A percentile compares a stretch with the other conserved stretches of the same genome.
Evolutionary conservation across 768 basidiomycete species (phyloP).

Genomic region (Pulveroboletus ravenelii): DNA sequence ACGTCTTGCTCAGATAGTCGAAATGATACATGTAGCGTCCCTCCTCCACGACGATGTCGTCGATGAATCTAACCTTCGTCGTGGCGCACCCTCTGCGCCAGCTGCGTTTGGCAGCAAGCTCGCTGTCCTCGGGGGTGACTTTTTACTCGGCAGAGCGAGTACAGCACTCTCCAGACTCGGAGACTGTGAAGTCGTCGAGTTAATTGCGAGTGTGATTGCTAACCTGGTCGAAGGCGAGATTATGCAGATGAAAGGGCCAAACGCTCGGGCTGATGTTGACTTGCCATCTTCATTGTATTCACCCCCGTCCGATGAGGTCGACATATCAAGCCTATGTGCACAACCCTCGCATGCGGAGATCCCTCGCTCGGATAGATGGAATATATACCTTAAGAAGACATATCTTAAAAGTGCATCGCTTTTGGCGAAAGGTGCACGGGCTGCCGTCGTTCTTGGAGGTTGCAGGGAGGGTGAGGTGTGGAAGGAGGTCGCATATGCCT

Average conservation of each 20-base stretch:
- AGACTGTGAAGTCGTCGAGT: slow-evolving; percentile 85
- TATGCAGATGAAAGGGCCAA: slow-evolving; percentile 53
- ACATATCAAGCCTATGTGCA: slow-evolving; percentile 40
- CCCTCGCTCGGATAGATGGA: slow-evolving; percentile 52
- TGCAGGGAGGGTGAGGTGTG: slow-evolving; percentile 69
- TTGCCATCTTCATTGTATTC: background rate
- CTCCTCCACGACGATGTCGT: slow-evolving; percentile 90
- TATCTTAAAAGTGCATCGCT: slow-evolving; percentile 90
- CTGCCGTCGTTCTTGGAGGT: slow-evolving; percentile 85
- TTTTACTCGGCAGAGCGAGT: slow-evolving; percentile 86
- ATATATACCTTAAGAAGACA: slow-evolving; percentile 82
- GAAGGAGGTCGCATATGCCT: slow-evolving; percentile 88
- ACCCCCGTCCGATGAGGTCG: slow-evolving; percentile 8
- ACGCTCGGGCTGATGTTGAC: background rate
- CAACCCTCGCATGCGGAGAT: slow-evolving; percentile 29
- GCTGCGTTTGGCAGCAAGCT: slow-evolving; percentile 88
- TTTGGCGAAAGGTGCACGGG: slow-evolving; percentile 83
- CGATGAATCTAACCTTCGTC: slow-evolving; percentile 66
- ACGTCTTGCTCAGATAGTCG: slow-evolving; percentile 91
- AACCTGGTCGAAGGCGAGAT: slow-evolving; percentile 98
- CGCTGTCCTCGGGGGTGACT: slow-evolving; percentile 91
- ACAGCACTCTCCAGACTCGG: slow-evolving; percentile 85
- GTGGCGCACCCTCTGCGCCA: slow-evolving; percentile 64
- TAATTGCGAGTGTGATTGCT: slow-evolving; percentile 86
- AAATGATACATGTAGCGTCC: slow-evolving; percentile 97